These are phyloP conservation scores for Lentinus brumalis DNA, from an alignment of 768 basidiomycete species.

Conservation along the genomic window DNA sequence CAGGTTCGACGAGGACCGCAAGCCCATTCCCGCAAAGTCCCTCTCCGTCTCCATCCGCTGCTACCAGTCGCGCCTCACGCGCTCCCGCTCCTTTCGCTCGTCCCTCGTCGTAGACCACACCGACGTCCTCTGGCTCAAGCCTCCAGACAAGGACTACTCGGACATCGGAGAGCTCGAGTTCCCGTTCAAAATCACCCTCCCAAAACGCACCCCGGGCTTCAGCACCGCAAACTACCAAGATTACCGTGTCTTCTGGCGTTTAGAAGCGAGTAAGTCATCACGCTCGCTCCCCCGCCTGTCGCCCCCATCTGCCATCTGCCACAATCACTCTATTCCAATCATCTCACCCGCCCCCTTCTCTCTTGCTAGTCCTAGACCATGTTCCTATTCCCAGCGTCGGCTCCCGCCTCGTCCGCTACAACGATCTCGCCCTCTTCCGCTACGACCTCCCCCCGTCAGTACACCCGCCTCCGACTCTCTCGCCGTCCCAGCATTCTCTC, in stretches of 20 bases:
- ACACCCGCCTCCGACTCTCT: conserved; percentile 29
- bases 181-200: conserved; percentile 72
- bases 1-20: conserved; percentile 68
- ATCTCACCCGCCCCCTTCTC: conserved; percentile 7
- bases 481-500: conserved; percentile 37
- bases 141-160: conserved; percentile 55
- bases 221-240: conserved; percentile 75
- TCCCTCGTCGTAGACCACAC: conserved; percentile 71
- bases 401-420: conserved; percentile 65
- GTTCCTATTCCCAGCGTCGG: conserved; percentile 66
- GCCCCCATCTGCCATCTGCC: conserved; percentile 24
- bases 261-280: conserved; percentile 70
- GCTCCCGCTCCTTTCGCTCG: conserved; percentile 51
- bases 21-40: conserved; percentile 64
- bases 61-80: conserved; percentile 75
- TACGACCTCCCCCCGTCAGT: conserved; percentile 55
- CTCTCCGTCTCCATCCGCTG: conserved; percentile 78
- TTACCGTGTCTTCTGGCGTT: conserved; percentile 79
- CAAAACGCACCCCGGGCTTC: conserved; percentile 60
- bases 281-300: conserved; percentile 11
- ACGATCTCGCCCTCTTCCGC: conserved; percentile 71
- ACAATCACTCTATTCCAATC: conserved; percentile 4
- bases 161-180: conserved; percentile 66
- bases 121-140: conserved; percentile 69
- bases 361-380: conserved; percentile 63